Conservation (phyloP, 2,329 filamentous ascomycete species). For the Polychaeton citri region DNA sequence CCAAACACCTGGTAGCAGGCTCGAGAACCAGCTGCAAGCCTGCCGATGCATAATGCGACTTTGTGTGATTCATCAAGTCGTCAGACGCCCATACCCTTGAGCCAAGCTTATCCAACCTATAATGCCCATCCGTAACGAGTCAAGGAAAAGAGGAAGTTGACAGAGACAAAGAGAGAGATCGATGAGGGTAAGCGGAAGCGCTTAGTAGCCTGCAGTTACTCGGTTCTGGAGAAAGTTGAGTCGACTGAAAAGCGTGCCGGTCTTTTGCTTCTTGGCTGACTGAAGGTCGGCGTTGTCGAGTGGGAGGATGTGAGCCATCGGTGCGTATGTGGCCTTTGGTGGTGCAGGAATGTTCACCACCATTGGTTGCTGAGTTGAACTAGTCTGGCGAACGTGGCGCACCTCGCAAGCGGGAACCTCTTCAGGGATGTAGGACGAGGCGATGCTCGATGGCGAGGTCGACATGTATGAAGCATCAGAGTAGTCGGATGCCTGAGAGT, state of each 20-base stretch:
- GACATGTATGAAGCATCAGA: constrained; percentile 20
- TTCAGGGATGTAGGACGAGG: constrained; percentile 17
- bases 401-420: constrained; percentile 10
- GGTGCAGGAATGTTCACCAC: constrained; percentile 31
- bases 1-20: background rate
- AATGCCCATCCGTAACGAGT: background rate
- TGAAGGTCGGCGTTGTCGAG: constrained; percentile 16
- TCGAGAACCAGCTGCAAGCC: background rate
- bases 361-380: constrained; percentile 27
- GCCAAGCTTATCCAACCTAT: background rate
- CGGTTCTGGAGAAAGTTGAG: constrained; percentile 8
- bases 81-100: too few species aligned
- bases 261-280: constrained; percentile 23
- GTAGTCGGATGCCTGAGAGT: constrained; percentile 21
- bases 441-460: constrained; percentile 19
- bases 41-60: background rate
- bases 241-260: constrained; percentile 23
- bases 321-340: constrained; percentile 14
- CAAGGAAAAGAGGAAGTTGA: background rate
- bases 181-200: background rate
- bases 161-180: background rate
- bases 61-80: background rate
- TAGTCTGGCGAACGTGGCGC: constrained; percentile 12
- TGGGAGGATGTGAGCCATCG: constrained; percentile 10
- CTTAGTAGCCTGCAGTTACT: background rate